phyloP scores from a whole-genome alignment of 768 basidiomycete species.

The Psilocybe tampanensis region DNA sequence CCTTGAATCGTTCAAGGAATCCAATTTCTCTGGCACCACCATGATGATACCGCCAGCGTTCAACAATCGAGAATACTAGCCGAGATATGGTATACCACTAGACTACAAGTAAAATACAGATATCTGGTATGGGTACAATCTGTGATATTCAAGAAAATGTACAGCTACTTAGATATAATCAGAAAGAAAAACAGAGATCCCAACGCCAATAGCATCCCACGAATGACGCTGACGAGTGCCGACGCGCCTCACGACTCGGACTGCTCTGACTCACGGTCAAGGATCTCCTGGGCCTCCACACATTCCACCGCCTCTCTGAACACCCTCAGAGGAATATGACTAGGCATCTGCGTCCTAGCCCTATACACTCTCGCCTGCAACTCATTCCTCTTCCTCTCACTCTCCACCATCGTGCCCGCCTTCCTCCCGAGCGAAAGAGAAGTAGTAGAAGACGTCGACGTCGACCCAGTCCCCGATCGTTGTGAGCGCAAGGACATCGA shows the following conservation, averaged over 20 bases:
- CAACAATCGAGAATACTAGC: too few relatives aligned
- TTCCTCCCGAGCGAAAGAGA: conserved; percentile 5
- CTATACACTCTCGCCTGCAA: conserved; percentile 67
- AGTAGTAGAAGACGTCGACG: conserved; percentile 7
- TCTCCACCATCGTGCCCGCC: conserved; percentile 39
- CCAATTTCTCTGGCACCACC: too few relatives aligned
- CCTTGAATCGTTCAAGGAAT: too few relatives aligned
- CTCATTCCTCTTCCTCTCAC: conserved; percentile 56
- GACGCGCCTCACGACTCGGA: neutral
- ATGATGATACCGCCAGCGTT: too few relatives aligned
- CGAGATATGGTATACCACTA: too few relatives aligned
- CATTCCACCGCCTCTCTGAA: conserved; percentile 75
- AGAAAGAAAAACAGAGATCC: too few relatives aligned
- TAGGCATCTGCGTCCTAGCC: conserved; percentile 62
- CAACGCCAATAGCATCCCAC: too few relatives aligned
- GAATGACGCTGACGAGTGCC: too few relatives aligned
- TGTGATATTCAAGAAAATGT: too few relatives aligned
- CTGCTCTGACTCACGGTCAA: conserved; percentile 26
- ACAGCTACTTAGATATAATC: too few relatives aligned
- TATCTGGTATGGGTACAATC: too few relatives aligned
- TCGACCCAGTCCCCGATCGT: conserved; percentile 5
- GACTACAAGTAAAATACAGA: too few relatives aligned
- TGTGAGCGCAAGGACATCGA: conserved; percentile 12
- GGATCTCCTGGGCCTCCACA: conserved; percentile 54
- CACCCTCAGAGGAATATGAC: conserved; percentile 58